A percentile compares a stretch with the other conserved stretches of the same genome.
Conservation (phyloP, 2,329 filamentous ascomycete genomes). For the Thelonectria olida region DNA sequence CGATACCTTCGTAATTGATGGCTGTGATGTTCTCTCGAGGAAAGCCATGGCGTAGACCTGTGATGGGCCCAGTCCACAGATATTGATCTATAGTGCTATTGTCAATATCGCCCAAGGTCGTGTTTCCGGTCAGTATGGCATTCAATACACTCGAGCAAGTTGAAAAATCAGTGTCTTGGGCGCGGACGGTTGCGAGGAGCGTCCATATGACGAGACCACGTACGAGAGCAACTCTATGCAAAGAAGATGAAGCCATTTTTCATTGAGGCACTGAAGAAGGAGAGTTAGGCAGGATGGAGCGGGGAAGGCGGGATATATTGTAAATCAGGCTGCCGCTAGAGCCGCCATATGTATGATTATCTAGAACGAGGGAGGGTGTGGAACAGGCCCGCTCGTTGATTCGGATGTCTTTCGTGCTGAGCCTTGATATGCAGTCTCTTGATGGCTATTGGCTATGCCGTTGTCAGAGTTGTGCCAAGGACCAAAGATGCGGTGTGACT, state of each 20-base stretch:
- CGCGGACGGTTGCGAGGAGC: background rate
- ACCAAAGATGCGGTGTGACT: background rate
- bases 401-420: background rate
- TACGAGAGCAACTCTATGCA: background rate
- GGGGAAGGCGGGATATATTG: background rate
- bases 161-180: background rate
- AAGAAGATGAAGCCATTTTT: background rate
- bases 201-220: background rate
- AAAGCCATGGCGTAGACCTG: background rate
- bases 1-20: slow-evolving; percentile 1
- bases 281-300: background rate
- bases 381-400: background rate
- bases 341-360: background rate
- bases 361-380: background rate
- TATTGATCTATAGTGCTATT: background rate
- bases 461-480: background rate
- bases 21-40: background rate
- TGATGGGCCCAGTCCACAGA: background rate
- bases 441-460: background rate
- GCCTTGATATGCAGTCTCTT: background rate
- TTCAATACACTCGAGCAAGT: background rate
- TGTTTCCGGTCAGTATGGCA: background rate
- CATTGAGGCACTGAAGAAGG: background rate
- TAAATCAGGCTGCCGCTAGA: background rate
- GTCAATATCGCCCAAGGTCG: background rate